phyloP scores from a whole-genome alignment of 1,139 yeast genomes.

The Yamadazyma conglobata region DNA sequence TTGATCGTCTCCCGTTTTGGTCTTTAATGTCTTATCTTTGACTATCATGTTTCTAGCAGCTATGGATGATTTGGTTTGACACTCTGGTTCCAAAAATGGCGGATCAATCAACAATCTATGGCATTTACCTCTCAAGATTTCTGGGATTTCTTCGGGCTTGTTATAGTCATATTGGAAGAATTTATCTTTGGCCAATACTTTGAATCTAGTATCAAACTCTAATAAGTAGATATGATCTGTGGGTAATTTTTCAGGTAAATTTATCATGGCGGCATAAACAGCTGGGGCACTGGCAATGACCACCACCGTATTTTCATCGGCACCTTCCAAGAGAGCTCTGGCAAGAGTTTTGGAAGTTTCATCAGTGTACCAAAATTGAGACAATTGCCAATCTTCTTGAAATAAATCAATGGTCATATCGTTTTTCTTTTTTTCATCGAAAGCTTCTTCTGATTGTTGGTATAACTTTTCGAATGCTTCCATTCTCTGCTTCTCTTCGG shows the following conservation, averaged over 20 bases:
- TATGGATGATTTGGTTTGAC: constrained; percentile 70
- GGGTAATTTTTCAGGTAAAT: constrained; percentile 49
- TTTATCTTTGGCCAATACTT: constrained; percentile 62
- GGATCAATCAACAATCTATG: constrained; percentile 84
- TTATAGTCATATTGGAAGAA: constrained; percentile 77
- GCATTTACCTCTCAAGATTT: constrained; percentile 54
- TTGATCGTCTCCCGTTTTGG: constrained; percentile 38
- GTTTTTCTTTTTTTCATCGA: constrained; percentile 23
- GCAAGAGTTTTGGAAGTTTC: constrained; percentile 67
- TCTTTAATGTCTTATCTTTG: constrained; percentile 31
- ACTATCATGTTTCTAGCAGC: constrained; percentile 64
- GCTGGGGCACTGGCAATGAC: constrained; percentile 89
- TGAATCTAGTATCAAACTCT: constrained; percentile 77
- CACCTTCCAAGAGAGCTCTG: constrained; percentile 69
- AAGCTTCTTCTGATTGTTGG: constrained; percentile 55
- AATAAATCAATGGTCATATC: constrained; percentile 56
- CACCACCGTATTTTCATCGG: constrained; percentile 64
- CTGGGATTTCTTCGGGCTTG: constrained; percentile 62
- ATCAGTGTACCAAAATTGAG: constrained; percentile 87
- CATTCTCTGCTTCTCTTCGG: constrained; percentile 60
- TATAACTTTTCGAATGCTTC: constrained; percentile 58
- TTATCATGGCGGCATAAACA: constrained; percentile 78
- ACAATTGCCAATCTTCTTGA: constrained; percentile 89
- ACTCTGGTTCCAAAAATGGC: constrained; percentile 77
- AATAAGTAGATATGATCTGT: constrained; percentile 68